These are phyloP conservation scores for Macrophomina pseudophaseolina DNA, from an alignment of 2,329 filamentous ascomycete genomes.

Conservation along the genomic window DNA sequence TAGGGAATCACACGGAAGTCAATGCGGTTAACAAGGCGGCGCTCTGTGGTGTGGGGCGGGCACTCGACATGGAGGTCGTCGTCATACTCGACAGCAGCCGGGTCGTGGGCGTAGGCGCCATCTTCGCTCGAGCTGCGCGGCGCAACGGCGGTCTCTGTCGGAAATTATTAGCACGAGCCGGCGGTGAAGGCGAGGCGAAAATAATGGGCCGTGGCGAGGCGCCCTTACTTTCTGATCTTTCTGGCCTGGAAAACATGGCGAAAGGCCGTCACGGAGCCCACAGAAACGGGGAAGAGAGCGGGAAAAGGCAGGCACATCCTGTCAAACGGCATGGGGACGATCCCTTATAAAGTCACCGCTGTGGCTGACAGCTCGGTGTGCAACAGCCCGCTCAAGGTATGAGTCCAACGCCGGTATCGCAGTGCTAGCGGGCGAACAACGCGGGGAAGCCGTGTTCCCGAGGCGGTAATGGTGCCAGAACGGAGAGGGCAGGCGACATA, in stretches of 20 bases:
- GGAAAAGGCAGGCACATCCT: neutral
- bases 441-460: slow-evolving; percentile 1
- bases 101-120: neutral
- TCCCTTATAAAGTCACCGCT: neutral
- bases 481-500: neutral
- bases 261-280: neutral
- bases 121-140: slow-evolving; percentile 22
- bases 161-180: neutral
- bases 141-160: slow-evolving; percentile 12
- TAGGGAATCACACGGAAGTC: slow-evolving; percentile 57
- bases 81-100: slow-evolving; percentile 37
- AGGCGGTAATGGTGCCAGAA: slow-evolving; percentile 13
- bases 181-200: neutral
- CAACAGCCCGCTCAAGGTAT: neutral
- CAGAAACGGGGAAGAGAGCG: neutral
- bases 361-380: neutral
- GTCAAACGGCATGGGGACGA: slow-evolving; percentile 5
- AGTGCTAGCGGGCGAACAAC: slow-evolving; percentile 3
- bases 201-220: neutral
- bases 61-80: slow-evolving; percentile 49
- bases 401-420: slow-evolving; percentile 16
- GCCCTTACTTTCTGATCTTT: slow-evolving; percentile 1
- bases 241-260: slow-evolving; percentile 2
- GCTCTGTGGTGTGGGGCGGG: slow-evolving; percentile 56
- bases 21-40: slow-evolving; percentile 51